Evolutionary conservation across 306 rosid genomes (phyloP), one percentile per base, ranked within the genome.

Genomic region (Medicago truncatula): DNA sequence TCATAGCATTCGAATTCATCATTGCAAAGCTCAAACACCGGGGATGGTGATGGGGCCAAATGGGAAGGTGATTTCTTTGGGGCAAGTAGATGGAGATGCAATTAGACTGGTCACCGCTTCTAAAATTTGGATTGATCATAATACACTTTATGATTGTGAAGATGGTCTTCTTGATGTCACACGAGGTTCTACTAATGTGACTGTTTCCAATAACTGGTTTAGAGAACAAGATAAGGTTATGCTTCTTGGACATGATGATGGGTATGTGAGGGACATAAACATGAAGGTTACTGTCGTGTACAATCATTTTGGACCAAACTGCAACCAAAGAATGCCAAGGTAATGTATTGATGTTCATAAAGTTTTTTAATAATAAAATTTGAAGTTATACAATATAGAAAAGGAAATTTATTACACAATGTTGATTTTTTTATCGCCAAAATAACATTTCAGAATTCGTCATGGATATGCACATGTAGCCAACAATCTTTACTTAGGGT

Each of bases 161-260:
- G 85, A 84, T 49, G 85, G 81, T 0, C 59, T 84, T 56, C 63
- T 84, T 6, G 81, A 84, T 63, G 78, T 84, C 16, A 84, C 83
- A 1, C 68, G 76, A 2, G 83, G 83, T 81, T 84, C 85, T n/a
- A 84, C 78, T n/a, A 9, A 81, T 34, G 85, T 84, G 9, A 80
- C 85, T 7, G 1, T 81, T 66, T 80, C 87, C 36, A 84, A 73
- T 53, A 84, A 81, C 1, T 77, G 85, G 83, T 81, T 84, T 4
- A 54, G 67, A 81, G 14, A 73, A 7, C 83, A 84, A 63, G 9
- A 84, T 47, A 84, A 81, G 8, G 85, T 84, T 39, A 84, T 84
- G 85, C 81, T 84, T 74, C 85, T 84, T 21, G 80, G 85, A 0
- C 83, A 84, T n/a, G 85, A 84, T 41, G 83, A 80, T 62, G 85